Evolutionary conservation across 2,329 filamentous ascomycete species (phyloP).

Genomic region (Colletotrichum musae): DNA sequence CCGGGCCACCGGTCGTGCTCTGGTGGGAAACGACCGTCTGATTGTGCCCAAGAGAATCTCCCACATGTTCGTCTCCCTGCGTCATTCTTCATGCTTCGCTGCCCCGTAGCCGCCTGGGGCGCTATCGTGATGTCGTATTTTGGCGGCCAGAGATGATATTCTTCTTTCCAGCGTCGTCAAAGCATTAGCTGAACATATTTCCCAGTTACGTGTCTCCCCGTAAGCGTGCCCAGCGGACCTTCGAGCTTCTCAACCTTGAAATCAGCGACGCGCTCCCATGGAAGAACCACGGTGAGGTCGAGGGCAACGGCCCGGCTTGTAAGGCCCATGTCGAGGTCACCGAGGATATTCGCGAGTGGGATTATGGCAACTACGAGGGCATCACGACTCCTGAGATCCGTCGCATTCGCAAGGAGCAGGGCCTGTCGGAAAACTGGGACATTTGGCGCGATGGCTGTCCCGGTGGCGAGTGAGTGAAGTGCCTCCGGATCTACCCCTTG

Average conservation of each 20-base stretch:
- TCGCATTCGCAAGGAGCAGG: conserved; percentile 68
- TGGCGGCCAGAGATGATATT: too few species aligned
- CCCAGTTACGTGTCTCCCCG: conserved; percentile 87
- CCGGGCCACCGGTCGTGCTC: conserved; percentile 82
- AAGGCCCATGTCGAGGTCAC: conserved; percentile 76
- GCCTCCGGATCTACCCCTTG: background rate
- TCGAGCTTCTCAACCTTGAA: conserved; percentile 86
- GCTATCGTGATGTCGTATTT: too few species aligned
- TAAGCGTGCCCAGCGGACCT: conserved; percentile 86
- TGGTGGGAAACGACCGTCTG: conserved; percentile 86
- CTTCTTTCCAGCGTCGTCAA: too few species aligned
- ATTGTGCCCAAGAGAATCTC: conserved; percentile 87
- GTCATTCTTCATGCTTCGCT: background rate
- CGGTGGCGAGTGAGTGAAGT: conserved; percentile 80
- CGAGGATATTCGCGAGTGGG: conserved; percentile 85
- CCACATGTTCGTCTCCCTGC: conserved; percentile 76
- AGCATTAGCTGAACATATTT: conserved; percentile 3
- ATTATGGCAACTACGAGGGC: conserved; percentile 90
- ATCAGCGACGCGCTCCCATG: conserved; percentile 80
- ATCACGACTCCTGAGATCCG: conserved; percentile 80
- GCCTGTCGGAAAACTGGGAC: conserved; percentile 77
- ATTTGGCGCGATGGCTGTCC: conserved; percentile 93
- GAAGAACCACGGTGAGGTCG: conserved; percentile 62
- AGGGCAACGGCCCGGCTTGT: conserved; percentile 61
- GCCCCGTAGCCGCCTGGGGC: too few species aligned